These are phyloP conservation scores for Suillus subalutaceus DNA, from an alignment of 768 basidiomycete genomes.

Conservation along the genomic window DNA sequence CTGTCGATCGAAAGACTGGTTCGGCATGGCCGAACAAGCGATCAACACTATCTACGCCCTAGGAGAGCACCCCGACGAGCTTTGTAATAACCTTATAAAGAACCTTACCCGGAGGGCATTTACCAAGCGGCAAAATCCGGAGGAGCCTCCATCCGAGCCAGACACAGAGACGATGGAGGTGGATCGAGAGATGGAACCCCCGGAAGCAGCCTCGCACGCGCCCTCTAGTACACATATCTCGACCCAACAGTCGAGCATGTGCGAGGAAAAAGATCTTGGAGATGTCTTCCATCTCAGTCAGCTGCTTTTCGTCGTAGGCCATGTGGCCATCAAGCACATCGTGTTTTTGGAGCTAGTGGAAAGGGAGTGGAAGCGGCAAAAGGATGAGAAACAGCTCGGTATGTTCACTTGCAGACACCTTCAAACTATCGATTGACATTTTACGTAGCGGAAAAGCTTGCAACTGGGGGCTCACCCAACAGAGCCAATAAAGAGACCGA, in stretches of 20 bases:
- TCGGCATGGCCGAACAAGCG: slow-evolving; percentile 93
- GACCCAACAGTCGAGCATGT: slow-evolving; percentile 13
- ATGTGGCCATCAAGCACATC: slow-evolving; percentile 97
- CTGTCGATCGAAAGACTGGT: slow-evolving; percentile 90
- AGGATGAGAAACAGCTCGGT: slow-evolving; percentile 87
- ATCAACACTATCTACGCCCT: slow-evolving; percentile 96
- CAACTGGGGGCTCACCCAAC: slow-evolving; percentile 40
- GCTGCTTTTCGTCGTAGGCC: slow-evolving; percentile 93
- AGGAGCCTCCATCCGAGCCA: slow-evolving; percentile 25
- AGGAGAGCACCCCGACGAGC: slow-evolving; percentile 87
- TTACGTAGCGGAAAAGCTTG: slow-evolving; percentile 61
- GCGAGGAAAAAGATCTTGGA: slow-evolving; percentile 56
- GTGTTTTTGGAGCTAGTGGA: slow-evolving; percentile 96
- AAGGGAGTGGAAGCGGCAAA: slow-evolving; percentile 94
- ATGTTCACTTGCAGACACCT: slow-evolving; percentile 23
- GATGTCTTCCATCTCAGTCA: slow-evolving; percentile 91
- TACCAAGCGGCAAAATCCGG: slow-evolving; percentile 28
- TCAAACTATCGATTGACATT: slow-evolving; percentile 6
- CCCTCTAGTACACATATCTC: slow-evolving; percentile 15
- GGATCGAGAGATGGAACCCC: slow-evolving; percentile 44
- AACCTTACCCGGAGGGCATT: slow-evolving; percentile 80
- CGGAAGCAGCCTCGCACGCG: slow-evolving; percentile 25
- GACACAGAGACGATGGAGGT: slow-evolving; percentile 60
- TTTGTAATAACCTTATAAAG: slow-evolving; percentile 83
- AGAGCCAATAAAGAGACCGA: slow-evolving; percentile 63